These are phyloP conservation scores for Aspergillus sp. DNA, from an alignment of 2,329 filamentous ascomycete species.

Conservation along the genomic window DNA sequence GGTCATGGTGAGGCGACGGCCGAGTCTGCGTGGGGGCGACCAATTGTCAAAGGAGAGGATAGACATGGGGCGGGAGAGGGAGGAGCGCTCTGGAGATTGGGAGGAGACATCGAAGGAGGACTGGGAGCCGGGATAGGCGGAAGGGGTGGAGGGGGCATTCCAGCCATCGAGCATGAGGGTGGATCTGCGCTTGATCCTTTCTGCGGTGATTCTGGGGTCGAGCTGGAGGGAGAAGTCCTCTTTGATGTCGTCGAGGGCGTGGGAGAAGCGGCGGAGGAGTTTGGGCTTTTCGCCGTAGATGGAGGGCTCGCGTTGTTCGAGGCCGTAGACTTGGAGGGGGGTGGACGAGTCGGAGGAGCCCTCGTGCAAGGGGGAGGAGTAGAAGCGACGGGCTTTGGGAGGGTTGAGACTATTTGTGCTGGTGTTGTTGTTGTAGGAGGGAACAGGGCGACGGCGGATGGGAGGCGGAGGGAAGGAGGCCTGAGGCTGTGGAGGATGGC, in stretches of 20 bases:
- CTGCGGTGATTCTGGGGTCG: slow-evolving; percentile 15
- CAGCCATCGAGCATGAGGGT: slow-evolving; percentile 14
- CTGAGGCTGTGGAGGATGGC: slow-evolving; percentile 19
- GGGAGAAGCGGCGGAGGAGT: slow-evolving; percentile 27
- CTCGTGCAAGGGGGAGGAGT: slow-evolving; percentile 27
- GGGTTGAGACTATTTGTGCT: slow-evolving; percentile 6
- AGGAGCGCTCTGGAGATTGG: not conserved
- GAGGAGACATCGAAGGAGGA: not conserved
- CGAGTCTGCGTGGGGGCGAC: slow-evolving; percentile 16
- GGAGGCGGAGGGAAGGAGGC: slow-evolving; percentile 17
- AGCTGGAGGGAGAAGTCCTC: slow-evolving; percentile 26
- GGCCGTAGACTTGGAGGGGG: slow-evolving; percentile 27
- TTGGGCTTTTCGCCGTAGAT: slow-evolving; percentile 21
- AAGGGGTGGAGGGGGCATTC: slow-evolving; percentile 1
- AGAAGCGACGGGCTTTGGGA: slow-evolving; percentile 28
- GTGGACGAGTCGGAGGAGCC: slow-evolving; percentile 21
- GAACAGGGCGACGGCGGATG: slow-evolving; percentile 16
- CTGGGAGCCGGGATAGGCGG: slow-evolving; percentile 3
- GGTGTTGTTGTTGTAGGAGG: not conserved
- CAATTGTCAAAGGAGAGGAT: slow-evolving; percentile 19
- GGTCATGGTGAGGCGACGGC: slow-evolving; percentile 16
- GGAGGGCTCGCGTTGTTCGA: slow-evolving; percentile 29
- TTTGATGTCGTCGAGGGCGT: slow-evolving; percentile 31
- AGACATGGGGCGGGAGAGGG: slow-evolving; percentile 20
- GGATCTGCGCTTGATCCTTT: slow-evolving; percentile 25